phyloP scores from a whole-genome alignment of 73 alveolate species.

The Stentor roeselii region DNA sequence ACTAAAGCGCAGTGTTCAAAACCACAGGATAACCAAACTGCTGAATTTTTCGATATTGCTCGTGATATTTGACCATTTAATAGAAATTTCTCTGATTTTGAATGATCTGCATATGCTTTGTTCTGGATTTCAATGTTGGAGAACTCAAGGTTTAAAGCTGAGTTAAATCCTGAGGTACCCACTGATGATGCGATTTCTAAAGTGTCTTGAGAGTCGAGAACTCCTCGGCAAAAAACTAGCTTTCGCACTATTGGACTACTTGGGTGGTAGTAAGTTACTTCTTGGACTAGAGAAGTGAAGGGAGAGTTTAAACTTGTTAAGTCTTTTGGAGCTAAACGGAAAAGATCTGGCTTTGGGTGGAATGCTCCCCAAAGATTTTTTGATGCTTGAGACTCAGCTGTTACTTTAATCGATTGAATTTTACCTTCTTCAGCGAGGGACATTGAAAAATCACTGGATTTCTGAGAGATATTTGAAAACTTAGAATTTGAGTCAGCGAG shows the following conservation, averaged over 20 bases:
- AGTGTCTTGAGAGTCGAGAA: neutral
- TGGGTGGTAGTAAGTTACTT: neutral
- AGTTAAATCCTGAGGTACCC: neutral
- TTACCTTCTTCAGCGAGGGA: slow-evolving; percentile 13
- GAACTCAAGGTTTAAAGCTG: slow-evolving; percentile 18
- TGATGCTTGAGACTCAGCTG: neutral
- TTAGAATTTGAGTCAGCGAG: no score
- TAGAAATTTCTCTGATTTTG: neutral
- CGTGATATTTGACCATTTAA: neutral
- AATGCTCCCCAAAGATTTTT: neutral
- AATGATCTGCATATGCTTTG: slow-evolving; percentile 14
- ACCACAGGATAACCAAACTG: slow-evolving; percentile 43
- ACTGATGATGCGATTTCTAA: slow-evolving; percentile 8
- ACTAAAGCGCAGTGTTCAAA: slow-evolving; percentile 55
- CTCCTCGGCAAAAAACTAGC: neutral
- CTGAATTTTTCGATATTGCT: neutral
- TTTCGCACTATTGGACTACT: neutral
- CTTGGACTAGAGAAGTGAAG: neutral
- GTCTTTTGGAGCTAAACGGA: neutral
- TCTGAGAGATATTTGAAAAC: no score
- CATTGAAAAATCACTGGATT: neutral
- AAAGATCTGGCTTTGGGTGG: neutral
- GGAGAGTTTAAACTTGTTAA: neutral
- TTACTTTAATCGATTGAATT: neutral
- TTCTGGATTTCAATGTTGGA: neutral